Evolutionary conservation across 768 basidiomycete species (phyloP).

Genomic region (Boletus vermiculosoides): DNA sequence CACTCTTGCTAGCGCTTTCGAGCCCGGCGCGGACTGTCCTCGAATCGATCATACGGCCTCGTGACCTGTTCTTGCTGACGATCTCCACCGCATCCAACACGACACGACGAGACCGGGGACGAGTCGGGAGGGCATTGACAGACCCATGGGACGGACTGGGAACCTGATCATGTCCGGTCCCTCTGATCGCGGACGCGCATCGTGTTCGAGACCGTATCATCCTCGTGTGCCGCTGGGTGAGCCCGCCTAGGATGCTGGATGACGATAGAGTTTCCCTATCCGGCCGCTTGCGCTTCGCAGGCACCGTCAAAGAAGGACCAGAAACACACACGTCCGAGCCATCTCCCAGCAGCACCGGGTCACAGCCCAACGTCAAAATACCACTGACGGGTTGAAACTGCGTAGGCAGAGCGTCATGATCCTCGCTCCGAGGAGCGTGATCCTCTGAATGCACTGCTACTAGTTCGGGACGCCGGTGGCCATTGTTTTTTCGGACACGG

Average conservation of each 20-base stretch:
- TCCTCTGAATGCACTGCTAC: not conserved
- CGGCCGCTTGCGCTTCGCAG: conserved; percentile 1
- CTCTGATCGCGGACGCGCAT: not conserved
- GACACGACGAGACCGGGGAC: conserved; percentile 2
- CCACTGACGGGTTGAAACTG: not conserved
- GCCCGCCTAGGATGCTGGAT: not conserved
- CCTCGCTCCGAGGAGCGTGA: not conserved
- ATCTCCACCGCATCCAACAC: conserved; percentile 21
- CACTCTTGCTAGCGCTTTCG: not conserved
- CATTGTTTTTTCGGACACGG: not conserved
- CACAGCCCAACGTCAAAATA: no score
- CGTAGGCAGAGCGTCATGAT: conserved; percentile 13
- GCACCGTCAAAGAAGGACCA: not conserved
- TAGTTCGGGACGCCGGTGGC: not conserved
- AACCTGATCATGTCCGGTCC: not conserved
- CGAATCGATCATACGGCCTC: no score
- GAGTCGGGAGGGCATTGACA: not conserved
- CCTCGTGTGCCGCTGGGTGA: not conserved
- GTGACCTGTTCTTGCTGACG: not conserved
- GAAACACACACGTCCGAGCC: not conserved
- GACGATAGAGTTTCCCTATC: not conserved
- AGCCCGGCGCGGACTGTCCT: not conserved
- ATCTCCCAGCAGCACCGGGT: not conserved
- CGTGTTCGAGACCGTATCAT: not conserved
- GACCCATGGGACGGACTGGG: not conserved